Evolutionary conservation across 768 basidiomycete genomes (phyloP).

Genomic region (Wakefieldia striispora): DNA sequence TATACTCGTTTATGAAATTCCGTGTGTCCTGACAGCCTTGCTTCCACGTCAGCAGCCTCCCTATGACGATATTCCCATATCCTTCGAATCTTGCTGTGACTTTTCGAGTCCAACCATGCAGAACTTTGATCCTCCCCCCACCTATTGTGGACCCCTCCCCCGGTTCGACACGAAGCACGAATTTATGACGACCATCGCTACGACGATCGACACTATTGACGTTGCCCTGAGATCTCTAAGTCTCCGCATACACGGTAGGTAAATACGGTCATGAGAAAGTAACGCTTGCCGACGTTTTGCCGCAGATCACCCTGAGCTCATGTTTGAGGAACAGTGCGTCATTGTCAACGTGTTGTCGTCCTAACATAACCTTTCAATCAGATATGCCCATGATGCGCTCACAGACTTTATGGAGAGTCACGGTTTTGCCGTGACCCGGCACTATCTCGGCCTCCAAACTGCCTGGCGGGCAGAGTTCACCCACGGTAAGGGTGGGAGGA

Average conservation of each 20-base stretch:
- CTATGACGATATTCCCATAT: conserved; percentile 24
- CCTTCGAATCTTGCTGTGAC: conserved; percentile 43
- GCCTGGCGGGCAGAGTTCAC: conserved; percentile 77
- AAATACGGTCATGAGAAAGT: background rate
- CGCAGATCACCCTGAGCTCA: conserved; percentile 65
- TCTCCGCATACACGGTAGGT: conserved; percentile 67
- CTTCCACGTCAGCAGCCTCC: conserved; percentile 3
- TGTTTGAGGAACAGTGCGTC: conserved; percentile 61
- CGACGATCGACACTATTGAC: conserved; percentile 49
- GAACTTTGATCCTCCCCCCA: conserved; percentile 38
- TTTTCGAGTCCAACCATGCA: conserved; percentile 31
- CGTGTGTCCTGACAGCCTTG: background rate
- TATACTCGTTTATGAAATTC: background rate
- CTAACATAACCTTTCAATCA: conserved; percentile 27
- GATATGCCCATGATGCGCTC: conserved; percentile 70
- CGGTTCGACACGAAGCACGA: conserved; percentile 27
- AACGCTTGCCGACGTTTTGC: conserved; percentile 5
- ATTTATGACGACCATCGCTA: conserved; percentile 53
- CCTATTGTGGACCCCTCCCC: conserved; percentile 34
- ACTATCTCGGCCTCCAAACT: conserved; percentile 69
- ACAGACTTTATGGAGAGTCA: conserved; percentile 63
- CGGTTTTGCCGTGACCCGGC: conserved; percentile 68
- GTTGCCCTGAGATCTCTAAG: conserved; percentile 60
- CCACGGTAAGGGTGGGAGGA: conserved; percentile 57
- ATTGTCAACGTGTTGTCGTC: background rate